Base-by-base conservation (phyloP, 768 basidiomycete species). In the Scleroderma bovista region DNA sequence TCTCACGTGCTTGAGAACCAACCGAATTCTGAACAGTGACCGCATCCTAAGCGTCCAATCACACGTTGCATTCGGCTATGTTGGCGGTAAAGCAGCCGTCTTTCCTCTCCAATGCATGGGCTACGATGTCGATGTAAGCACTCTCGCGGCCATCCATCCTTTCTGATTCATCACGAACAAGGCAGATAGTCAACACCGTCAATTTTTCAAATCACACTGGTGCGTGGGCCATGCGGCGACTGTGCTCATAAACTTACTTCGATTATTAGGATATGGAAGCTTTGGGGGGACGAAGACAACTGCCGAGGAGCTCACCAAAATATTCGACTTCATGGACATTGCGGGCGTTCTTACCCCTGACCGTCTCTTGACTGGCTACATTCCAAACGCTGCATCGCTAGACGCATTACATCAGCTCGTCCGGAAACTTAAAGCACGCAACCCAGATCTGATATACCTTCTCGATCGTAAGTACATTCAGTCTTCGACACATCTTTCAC, bases 131-230 rank as follows among this genome's bases (percentile, higher is more conserved):
- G 96, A 99, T 73, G 92, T 91, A 66, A 68, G 79, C 69, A 44
- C 50, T 51, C 54, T 31, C 45, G 32, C 47, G 39, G 26, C 20
- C 46, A 17, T 42, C 41, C 42, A 31, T 36, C 26, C 40, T 42
- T 29, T 40, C 24, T 9, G 19, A 26, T 20, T 23, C 24, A 22
- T 47, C 46, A 54, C 48, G 29, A 36, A n/a, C 37, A 3, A 29
- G 42, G 8, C 50, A 89, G 87, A 78, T 86, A 48, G 79, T 95
- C 19, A 94, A 93, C 62, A 92, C 92, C 1, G 94, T 97, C 33
- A 88, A 96, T 60, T 97, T 88, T 65, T 90, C 90, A 8, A 99
- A 98, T 58, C 95, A 99, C 64, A 77, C 92, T 6, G 93, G 92
- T 88, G 48, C 48, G 75, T 58, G 5, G n/a, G 15, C 19, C 19